phyloP scores from a whole-genome alignment of 371 early-diverging fungal species.

The Mucor piriformis region DNA sequence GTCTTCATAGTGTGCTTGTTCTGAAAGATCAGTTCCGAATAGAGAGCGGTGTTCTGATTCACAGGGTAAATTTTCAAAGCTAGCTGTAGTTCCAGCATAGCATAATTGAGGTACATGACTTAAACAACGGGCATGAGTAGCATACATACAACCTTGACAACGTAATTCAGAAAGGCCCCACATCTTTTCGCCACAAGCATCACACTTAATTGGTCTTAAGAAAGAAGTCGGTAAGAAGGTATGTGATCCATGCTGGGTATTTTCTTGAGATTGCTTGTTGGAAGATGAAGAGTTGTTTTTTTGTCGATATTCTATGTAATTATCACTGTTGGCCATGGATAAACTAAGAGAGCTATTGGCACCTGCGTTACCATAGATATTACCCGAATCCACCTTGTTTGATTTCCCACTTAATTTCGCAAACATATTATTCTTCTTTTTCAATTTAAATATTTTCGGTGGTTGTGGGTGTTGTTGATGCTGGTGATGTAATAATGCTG shows the following conservation, averaged over 20 bases:
- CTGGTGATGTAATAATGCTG: constrained; percentile 10
- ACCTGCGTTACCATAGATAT: constrained; percentile 3
- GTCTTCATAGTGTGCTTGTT: constrained; percentile 33
- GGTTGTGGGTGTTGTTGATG: constrained; percentile 23
- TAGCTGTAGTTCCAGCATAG: constrained; percentile 21
- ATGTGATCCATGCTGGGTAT: constrained; percentile 54
- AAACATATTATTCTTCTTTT: constrained; percentile 50
- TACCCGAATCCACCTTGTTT: constrained; percentile 2
- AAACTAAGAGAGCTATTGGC: constrained; percentile 12
- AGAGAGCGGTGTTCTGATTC: constrained; percentile 21
- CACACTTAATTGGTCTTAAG: constrained; percentile 76
- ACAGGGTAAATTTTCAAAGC: neutral
- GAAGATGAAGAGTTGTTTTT: neutral
- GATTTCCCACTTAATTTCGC: constrained; percentile 43
- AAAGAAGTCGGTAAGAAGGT: constrained; percentile 64
- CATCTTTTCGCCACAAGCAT: constrained; percentile 82
- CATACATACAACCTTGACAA: constrained; percentile 58
- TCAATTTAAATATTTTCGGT: constrained; percentile 48
- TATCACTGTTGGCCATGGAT: neutral
- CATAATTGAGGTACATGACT: constrained; percentile 42
- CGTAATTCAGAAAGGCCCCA: constrained; percentile 80
- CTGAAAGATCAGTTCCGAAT: constrained; percentile 39
- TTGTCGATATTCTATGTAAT: neutral
- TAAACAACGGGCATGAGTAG: constrained; percentile 40
- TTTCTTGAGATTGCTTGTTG: constrained; percentile 26